phyloP scores from a whole-genome alignment of 306 rosid genomes.

The Psophocarpus tetragonolobus region DNA sequence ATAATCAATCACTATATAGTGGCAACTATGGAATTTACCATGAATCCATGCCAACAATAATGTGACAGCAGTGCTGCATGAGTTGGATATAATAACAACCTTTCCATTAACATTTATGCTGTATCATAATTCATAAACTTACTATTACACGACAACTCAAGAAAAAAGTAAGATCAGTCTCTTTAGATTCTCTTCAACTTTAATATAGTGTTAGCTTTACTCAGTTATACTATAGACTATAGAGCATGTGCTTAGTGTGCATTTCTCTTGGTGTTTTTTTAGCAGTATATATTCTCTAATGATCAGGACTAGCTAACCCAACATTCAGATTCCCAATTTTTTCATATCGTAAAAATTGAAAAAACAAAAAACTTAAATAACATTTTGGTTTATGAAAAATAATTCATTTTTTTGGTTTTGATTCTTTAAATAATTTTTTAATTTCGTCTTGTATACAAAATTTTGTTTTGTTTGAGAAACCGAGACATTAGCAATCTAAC shows the following conservation, averaged over 20 bases:
- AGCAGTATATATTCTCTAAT: conserved; percentile 16
- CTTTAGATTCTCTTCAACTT: conserved; percentile 24
- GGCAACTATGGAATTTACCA: background rate
- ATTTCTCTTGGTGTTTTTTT: background rate
- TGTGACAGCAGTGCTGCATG: background rate
- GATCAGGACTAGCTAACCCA: background rate
- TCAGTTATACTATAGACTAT: background rate
- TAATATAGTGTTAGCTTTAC: conserved; percentile 1
- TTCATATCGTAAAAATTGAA: no score
- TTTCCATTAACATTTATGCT: background rate
- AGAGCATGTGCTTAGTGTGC: conserved; percentile 30
- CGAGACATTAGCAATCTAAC: no score
- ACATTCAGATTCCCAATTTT: conserved; percentile 6
- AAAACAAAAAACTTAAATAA: no score
- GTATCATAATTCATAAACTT: background rate
- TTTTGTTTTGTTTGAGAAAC: no score
- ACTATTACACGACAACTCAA: background rate
- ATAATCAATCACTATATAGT: background rate
- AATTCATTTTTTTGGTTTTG: no score
- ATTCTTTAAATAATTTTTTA: no score
- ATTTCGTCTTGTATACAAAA: no score
- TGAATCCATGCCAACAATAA: background rate
- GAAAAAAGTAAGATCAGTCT: conserved; percentile 6
- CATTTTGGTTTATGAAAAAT: no score
- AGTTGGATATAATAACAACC: background rate